Conservation (phyloP, 768 basidiomycete species). For the Lyophyllum decastes region DNA sequence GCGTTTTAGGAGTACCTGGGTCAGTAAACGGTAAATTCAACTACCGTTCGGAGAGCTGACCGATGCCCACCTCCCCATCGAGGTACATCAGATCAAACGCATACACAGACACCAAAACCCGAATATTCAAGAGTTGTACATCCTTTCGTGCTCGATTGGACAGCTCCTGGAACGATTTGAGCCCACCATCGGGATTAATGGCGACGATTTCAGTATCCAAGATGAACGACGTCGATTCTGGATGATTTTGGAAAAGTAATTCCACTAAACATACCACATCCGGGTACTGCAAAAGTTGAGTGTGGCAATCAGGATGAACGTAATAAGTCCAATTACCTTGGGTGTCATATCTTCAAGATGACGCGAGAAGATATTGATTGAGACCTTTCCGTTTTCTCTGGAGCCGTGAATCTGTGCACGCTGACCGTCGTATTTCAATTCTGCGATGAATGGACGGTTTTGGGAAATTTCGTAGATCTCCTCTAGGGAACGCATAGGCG, state of each 20-base stretch:
- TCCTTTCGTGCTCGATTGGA: slow-evolving; percentile 85
- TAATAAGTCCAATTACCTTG: slow-evolving; percentile 66
- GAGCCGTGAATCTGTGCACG: slow-evolving; percentile 77
- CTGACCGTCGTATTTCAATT: slow-evolving; percentile 92
- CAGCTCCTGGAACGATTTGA: slow-evolving; percentile 85
- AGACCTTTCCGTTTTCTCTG: slow-evolving; percentile 27
- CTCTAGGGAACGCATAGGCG: slow-evolving; percentile 79
- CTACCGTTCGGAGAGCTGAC: slow-evolving; percentile 1
- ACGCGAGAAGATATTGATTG: slow-evolving; percentile 78
- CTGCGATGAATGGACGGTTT: slow-evolving; percentile 72
- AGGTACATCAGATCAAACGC: slow-evolving; percentile 90
- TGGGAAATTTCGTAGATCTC: slow-evolving; percentile 79
- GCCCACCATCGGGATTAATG: slow-evolving; percentile 61
- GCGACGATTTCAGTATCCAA: slow-evolving; percentile 90
- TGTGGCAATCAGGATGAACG: too few species aligned
- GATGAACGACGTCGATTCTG: slow-evolving; percentile 62
- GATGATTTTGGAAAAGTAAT: slow-evolving; percentile 43
- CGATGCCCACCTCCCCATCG: slow-evolving; percentile 65
- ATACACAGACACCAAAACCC: slow-evolving; percentile 79
- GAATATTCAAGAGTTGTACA: slow-evolving; percentile 73
- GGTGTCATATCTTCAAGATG: slow-evolving; percentile 93
- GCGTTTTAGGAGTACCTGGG: slow-evolving; percentile 64
- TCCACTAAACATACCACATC: slow-evolving; percentile 68
- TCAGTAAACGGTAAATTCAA: slow-evolving; percentile 3
- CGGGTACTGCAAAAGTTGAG: slow-evolving; percentile 60